A percentile compares a stretch with the other conserved stretches of the same genome.
Conservation (phyloP, 805 yeast genomes). For the Nakazawaea ernobii region DNA sequence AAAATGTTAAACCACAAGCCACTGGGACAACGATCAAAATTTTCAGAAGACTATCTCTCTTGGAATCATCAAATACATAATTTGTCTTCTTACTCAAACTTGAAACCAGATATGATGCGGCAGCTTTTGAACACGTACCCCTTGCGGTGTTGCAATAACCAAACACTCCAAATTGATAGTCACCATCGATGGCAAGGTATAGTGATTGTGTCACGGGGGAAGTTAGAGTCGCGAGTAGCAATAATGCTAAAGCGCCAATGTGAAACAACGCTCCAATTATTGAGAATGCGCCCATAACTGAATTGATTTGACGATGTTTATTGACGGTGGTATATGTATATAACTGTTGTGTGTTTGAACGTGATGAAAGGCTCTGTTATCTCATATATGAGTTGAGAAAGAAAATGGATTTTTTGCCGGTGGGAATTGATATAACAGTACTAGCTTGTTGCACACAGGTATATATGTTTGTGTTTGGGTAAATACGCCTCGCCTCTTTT, state of each 20-base stretch:
- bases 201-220: slow-evolving; percentile 51
- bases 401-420: no score
- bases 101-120: slow-evolving; percentile 38
- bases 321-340: no score
- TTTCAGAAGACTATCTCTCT: slow-evolving; percentile 48
- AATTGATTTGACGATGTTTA: not conserved
- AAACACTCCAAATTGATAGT: slow-evolving; percentile 53
- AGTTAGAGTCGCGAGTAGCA: slow-evolving; percentile 55
- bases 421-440: no score
- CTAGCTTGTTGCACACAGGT: no score
- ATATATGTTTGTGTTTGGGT: no score
- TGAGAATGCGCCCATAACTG: slow-evolving; percentile 11
- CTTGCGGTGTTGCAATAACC: slow-evolving; percentile 48
- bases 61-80: slow-evolving; percentile 43
- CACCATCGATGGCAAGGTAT: slow-evolving; percentile 40
- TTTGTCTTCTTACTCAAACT: slow-evolving; percentile 24
- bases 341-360: no score
- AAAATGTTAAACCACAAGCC: slow-evolving; percentile 57
- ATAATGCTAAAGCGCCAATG: slow-evolving; percentile 52
- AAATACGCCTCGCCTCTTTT: no score
- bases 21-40: slow-evolving; percentile 58
- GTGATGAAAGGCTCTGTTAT: no score
- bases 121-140: slow-evolving; percentile 35
- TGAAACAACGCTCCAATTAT: slow-evolving; percentile 36
- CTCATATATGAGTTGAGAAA: no score